Conservation (phyloP, 495 filamentous ascomycete species). For the Extremus antarcticus region DNA sequence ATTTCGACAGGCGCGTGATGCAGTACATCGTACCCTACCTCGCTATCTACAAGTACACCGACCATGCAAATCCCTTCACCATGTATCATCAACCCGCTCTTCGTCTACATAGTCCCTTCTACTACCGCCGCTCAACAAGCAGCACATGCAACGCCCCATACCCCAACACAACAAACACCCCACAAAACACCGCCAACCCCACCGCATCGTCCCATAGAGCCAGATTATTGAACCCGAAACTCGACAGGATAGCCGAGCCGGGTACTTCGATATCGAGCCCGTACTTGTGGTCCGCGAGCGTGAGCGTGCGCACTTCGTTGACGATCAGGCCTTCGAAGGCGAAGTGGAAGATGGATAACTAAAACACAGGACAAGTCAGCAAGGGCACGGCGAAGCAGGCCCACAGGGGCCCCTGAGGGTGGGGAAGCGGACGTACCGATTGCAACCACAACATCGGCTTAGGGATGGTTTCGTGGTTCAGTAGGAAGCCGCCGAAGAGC, state of each 20-base stretch:
- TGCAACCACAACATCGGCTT: slow-evolving; percentile 77
- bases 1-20: no score
- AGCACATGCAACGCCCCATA: slow-evolving; percentile 90
- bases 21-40: no score
- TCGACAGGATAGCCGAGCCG: slow-evolving; percentile 83
- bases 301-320: slow-evolving; percentile 90
- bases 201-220: slow-evolving; percentile 79
- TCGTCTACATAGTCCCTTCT: no score
- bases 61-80: no score
- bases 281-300: slow-evolving; percentile 80
- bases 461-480: slow-evolving; percentile 92
- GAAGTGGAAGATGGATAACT: slow-evolving; percentile 98
- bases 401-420: no score
- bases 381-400: background rate
- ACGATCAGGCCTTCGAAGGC: slow-evolving; percentile 94
- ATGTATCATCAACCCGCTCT: no score
- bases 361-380: background rate
- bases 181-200: slow-evolving; percentile 72
- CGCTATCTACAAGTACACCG: no score
- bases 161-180: slow-evolving; percentile 73
- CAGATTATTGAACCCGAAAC: slow-evolving; percentile 78
- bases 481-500: slow-evolving; percentile 80
- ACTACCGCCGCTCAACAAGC: slow-evolving; percentile 63
- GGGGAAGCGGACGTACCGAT: slow-evolving; percentile 40
- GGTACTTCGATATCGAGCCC: slow-evolving; percentile 94